phyloP scores from a whole-genome alignment of 768 basidiomycete species.

The Cystobasidiopsis lactophilus region DNA sequence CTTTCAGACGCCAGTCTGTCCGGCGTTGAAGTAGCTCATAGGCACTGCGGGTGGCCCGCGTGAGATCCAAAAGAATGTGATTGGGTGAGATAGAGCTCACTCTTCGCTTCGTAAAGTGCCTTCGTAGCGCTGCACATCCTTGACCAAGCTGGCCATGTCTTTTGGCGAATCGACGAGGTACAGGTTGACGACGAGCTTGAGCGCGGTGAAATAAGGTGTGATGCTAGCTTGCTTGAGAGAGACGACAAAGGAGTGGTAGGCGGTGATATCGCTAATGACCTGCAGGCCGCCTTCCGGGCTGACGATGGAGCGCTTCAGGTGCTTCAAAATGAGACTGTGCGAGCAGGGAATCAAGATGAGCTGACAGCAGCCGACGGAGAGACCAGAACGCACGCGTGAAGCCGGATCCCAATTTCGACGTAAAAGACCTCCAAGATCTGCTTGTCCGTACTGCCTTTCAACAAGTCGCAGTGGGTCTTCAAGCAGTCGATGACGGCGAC shows the following conservation, averaged over 20 bases:
- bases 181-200: constrained; percentile 94
- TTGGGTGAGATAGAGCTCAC: background rate
- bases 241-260: constrained; percentile 70
- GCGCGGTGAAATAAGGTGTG: constrained; percentile 66
- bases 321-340: constrained; percentile 75
- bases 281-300: constrained; percentile 84
- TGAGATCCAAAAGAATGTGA: background rate
- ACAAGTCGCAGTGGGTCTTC: constrained; percentile 67
- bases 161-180: constrained; percentile 66
- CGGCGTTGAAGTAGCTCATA: constrained; percentile 30
- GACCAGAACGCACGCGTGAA: constrained; percentile 42
- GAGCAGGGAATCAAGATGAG: too few relatives aligned
- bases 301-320: constrained; percentile 91
- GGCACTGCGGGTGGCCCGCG: background rate
- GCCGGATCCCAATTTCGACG: constrained; percentile 80
- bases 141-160: constrained; percentile 83
- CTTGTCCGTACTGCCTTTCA: constrained; percentile 81
- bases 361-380: background rate
- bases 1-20: constrained; percentile 96
- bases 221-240: constrained; percentile 70
- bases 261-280: constrained; percentile 85
- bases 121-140: constrained; percentile 86
- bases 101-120: constrained; percentile 91
- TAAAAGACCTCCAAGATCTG: constrained; percentile 96
- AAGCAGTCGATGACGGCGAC: constrained; percentile 72